Base-by-base conservation (phyloP, 1,284 basidiomycete species). In the Tilletia walkeri region DNA sequence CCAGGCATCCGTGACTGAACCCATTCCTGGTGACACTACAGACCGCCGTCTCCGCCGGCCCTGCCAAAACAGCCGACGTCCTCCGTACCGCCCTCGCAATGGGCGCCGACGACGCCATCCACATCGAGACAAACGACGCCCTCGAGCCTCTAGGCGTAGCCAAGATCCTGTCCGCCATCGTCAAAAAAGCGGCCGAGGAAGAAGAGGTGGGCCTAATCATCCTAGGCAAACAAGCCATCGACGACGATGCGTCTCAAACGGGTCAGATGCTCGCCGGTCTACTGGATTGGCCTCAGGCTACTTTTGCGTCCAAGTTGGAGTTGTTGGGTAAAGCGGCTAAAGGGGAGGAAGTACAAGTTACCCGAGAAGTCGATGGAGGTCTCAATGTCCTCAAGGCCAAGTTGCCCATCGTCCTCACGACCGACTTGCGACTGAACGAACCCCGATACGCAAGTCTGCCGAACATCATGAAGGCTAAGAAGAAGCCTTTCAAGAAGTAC, bases 171-270 rank as follows among this genome's bases (percentile, higher is more conserved):
- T 88, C 88, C 68, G 90, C 91, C 4, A 80, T 95, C 74, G 90
- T 97, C 70, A 88, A 90, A 71, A 88, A 88, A 66, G 65, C 48
- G 3, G 30, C 18, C 18, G 85, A 84, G 63, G 76, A 80, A 61
- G 82, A 84, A 66, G 86, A 87, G 47, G 87, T 92, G 2, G 95
- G 98, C 80, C 80, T 99, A 70, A 90, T 99, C 68, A 94, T 99
- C 74, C 88, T 97, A 86, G 95, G 96, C n/a, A 99, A 99, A 86
- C 95, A 99, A 85, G 92, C 95, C 12, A 99, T 99, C 78, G 95
- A 99, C 85, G 95, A 96, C 79, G 95, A 99, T 84, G 88, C 92
- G 3, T 92, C 93, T n/a, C 91, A 95, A 86, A 98, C 95, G 7
- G 95, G 95, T 0, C 95, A 97, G 84, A 98, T 98, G 92, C 88